Percentiles rank a stretch among this genome's conserved stretches.
phyloP scores from a whole-genome alignment of 1,139 yeast species.

The Neolecta irregularis region DNA sequence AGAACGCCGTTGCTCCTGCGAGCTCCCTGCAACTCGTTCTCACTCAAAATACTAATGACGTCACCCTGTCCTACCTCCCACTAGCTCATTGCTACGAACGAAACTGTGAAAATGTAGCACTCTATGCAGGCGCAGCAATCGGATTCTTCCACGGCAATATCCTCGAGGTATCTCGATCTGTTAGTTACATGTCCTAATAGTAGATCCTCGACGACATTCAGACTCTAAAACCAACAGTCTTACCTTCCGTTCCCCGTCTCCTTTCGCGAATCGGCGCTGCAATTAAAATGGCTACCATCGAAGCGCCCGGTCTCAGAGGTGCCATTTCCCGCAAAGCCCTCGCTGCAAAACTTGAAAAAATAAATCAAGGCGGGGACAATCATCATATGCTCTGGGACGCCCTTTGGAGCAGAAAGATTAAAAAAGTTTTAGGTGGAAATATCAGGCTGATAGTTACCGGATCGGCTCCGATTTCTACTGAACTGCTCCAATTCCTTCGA shows the following conservation, averaged over 20 bases:
- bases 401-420: conserved; percentile 36
- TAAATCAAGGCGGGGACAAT: conserved; percentile 27
- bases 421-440: conserved; percentile 36
- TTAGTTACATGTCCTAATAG: too few species aligned
- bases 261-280: conserved; percentile 46
- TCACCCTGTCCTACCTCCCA: conserved; percentile 36
- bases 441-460: conserved; percentile 43
- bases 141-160: conserved; percentile 36
- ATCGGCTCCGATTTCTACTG: conserved; percentile 58
- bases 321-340: conserved; percentile 26
- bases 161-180: conserved; percentile 28
- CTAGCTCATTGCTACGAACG: conserved; percentile 59
- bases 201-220: conserved; percentile 47
- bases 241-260: conserved; percentile 52
- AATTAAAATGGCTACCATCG: conserved; percentile 27
- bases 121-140: conserved; percentile 24
- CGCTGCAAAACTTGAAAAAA: conserved; percentile 26
- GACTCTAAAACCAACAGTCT: conserved; percentile 36
- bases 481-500: conserved; percentile 44
- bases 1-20: conserved; percentile 37
- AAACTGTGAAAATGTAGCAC: conserved; percentile 17
- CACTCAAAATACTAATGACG: conserved; percentile 21
- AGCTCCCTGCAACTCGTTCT: too few species aligned
- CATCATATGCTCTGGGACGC: conserved; percentile 32
- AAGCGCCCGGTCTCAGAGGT: conserved; percentile 26